Evolutionary conservation across 768 basidiomycete species (phyloP).

Genomic region (Phaeotremella fagi): DNA sequence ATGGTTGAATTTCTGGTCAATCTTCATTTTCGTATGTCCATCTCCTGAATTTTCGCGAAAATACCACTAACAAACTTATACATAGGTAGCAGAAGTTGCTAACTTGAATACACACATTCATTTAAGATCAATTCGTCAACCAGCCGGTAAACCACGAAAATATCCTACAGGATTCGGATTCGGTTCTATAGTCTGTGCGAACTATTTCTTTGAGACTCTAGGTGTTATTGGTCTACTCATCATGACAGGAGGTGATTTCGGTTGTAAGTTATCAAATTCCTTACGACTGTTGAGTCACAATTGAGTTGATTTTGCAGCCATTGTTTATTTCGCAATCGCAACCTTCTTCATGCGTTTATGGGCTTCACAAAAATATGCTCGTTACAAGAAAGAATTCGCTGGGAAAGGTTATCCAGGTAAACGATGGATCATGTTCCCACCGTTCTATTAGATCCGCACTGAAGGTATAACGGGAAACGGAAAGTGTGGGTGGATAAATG

Average conservation of each 20-base stretch:
- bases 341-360: constrained; percentile 70
- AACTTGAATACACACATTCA: constrained; percentile 79
- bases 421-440: constrained; percentile 40
- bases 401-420: constrained; percentile 65
- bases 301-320: constrained; percentile 29
- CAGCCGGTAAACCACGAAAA: constrained; percentile 70
- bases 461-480: not conserved
- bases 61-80: no score
- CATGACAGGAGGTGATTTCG: constrained; percentile 65
- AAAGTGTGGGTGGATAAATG: no score
- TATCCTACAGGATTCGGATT: constrained; percentile 94
- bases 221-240: constrained; percentile 66
- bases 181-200: constrained; percentile 76
- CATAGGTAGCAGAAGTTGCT: constrained; percentile 74
- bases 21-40: constrained; percentile 63
- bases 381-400: constrained; percentile 91
- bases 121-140: constrained; percentile 70
- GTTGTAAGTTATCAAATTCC: constrained; percentile 21
- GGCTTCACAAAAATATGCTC: constrained; percentile 84
- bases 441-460: constrained; percentile 20
- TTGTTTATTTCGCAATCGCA: constrained; percentile 61
- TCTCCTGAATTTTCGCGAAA: not conserved
- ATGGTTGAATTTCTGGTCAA: constrained; percentile 65
- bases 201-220: constrained; percentile 87
- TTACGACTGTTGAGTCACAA: no score